phyloP scores from a whole-genome alignment of 768 basidiomycete genomes.

The Rhizopogon vinicolor region DNA sequence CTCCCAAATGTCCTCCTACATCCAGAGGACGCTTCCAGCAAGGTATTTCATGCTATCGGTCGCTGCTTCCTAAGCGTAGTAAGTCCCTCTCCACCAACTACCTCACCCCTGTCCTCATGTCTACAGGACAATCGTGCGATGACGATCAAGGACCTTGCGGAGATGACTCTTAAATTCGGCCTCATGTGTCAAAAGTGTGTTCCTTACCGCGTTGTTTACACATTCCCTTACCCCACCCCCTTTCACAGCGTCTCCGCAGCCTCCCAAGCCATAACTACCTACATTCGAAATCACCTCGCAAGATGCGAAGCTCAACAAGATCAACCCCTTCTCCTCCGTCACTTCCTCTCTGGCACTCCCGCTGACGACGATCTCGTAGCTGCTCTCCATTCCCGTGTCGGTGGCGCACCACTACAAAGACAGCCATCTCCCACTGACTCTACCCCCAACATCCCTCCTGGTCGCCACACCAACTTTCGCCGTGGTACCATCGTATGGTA shows the following conservation, averaged over 20 bases:
- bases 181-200: slow-evolving; percentile 74
- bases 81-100: slow-evolving; percentile 22
- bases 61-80: slow-evolving; percentile 73
- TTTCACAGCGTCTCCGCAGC: slow-evolving; percentile 64
- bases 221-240: slow-evolving; percentile 8
- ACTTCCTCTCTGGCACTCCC: slow-evolving; percentile 65
- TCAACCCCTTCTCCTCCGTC: slow-evolving; percentile 68
- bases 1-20: slow-evolving; percentile 64
- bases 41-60: slow-evolving; percentile 70
- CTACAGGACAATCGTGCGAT: slow-evolving; percentile 73
- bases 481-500: slow-evolving; percentile 82
- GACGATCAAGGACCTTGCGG: slow-evolving; percentile 83
- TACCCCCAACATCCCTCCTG: not conserved
- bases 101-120: slow-evolving; percentile 7
- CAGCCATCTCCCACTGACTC: slow-evolving; percentile 14
- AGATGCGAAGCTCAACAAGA: slow-evolving; percentile 71
- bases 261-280: slow-evolving; percentile 80
- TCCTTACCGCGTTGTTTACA: slow-evolving; percentile 6
- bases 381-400: slow-evolving; percentile 64
- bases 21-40: slow-evolving; percentile 66
- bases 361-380: slow-evolving; percentile 72
- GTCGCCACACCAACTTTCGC: slow-evolving; percentile 63
- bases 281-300: slow-evolving; percentile 66
- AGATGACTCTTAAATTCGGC: slow-evolving; percentile 60
- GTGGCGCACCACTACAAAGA: slow-evolving; percentile 52